phyloP scores from a whole-genome alignment of 2,329 filamentous ascomycete genomes.

The Penicillium sp. region DNA sequence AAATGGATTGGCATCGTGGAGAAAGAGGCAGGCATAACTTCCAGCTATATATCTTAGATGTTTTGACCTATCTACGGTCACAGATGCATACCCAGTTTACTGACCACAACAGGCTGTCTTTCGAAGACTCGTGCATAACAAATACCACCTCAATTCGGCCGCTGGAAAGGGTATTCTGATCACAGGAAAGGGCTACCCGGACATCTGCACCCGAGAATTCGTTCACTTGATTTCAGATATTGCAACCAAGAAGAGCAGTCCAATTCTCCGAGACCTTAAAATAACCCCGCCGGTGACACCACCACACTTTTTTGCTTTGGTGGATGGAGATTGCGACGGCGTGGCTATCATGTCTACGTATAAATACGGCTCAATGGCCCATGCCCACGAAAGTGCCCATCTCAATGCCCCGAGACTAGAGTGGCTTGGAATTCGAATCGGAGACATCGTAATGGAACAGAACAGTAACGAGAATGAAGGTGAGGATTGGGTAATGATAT shows the following conservation, averaged over 20 bases:
- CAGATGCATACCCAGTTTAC: background rate
- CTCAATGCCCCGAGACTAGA: slow-evolving; percentile 46
- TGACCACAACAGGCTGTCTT: slow-evolving; percentile 52
- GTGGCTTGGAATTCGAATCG: slow-evolving; percentile 57
- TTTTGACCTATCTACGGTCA: background rate
- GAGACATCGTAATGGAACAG: slow-evolving; percentile 32
- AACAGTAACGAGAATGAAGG: slow-evolving; percentile 17
- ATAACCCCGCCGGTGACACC: slow-evolving; percentile 21
- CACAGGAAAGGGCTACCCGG: slow-evolving; percentile 65
- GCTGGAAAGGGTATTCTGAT: slow-evolving; percentile 50
- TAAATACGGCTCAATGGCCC: slow-evolving; percentile 56
- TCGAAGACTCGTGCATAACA: slow-evolving; percentile 50
- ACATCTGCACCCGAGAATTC: slow-evolving; percentile 55
- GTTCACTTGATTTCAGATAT: slow-evolving; percentile 43
- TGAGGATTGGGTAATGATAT: slow-evolving; percentile 34
- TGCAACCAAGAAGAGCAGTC: background rate
- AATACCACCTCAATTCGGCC: slow-evolving; percentile 41
- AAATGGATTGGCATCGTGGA: slow-evolving; percentile 61
- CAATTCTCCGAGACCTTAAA: background rate
- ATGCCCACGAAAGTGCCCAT: slow-evolving; percentile 50
- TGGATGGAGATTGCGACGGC: slow-evolving; percentile 61
- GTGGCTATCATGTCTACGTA: slow-evolving; percentile 61
- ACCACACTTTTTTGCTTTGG: slow-evolving; percentile 50
- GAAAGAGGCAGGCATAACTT: slow-evolving; percentile 52
- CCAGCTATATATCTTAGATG: background rate